Percentiles rank a stretch among this genome's conserved stretches.
Evolutionary conservation across 129 eudicot genomes (phyloP).

Genomic region (Helichrysum umbraculigerum): DNA sequence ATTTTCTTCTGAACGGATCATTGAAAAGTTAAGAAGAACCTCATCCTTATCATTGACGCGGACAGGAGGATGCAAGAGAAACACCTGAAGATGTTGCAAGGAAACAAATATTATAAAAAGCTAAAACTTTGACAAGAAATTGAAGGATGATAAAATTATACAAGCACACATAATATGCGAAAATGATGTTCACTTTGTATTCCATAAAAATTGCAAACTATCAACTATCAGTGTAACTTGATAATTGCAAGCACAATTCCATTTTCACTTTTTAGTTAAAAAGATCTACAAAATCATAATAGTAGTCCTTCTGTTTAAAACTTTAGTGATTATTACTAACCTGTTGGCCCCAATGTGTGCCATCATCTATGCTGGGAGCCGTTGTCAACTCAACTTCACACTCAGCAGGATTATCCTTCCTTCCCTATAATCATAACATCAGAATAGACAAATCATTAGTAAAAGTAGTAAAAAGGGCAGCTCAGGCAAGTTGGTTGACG

Average conservation of each 20-base stretch:
- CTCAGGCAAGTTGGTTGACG: no score
- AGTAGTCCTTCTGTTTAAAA: not conserved
- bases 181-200: not conserved
- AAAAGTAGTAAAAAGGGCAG: not conserved
- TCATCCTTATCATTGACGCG: slow-evolving; percentile 47
- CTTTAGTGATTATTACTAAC: slow-evolving; percentile 39
- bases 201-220: not conserved
- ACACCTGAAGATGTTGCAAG: slow-evolving; percentile 33
- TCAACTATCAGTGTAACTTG: not conserved
- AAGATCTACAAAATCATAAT: not conserved
- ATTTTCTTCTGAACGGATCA: slow-evolving; percentile 85
- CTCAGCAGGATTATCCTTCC: slow-evolving; percentile 71
- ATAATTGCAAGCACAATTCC: not conserved
- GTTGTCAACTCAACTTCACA: slow-evolving; percentile 79
- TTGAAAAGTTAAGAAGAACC: slow-evolving; percentile 48
- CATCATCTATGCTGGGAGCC: slow-evolving; percentile 62
- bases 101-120: not conserved
- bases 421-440: slow-evolving; percentile 47
- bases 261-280: not conserved
- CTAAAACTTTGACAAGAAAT: not conserved
- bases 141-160: not conserved
- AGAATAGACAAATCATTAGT: not conserved
- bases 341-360: slow-evolving; percentile 99
- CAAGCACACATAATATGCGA: not conserved
- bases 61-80: slow-evolving; percentile 58